Percentiles rank a stretch among this genome's conserved stretches.
Conservation (phyloP, 2,329 filamentous ascomycete genomes). For the Coniochaeta sp. region DNA sequence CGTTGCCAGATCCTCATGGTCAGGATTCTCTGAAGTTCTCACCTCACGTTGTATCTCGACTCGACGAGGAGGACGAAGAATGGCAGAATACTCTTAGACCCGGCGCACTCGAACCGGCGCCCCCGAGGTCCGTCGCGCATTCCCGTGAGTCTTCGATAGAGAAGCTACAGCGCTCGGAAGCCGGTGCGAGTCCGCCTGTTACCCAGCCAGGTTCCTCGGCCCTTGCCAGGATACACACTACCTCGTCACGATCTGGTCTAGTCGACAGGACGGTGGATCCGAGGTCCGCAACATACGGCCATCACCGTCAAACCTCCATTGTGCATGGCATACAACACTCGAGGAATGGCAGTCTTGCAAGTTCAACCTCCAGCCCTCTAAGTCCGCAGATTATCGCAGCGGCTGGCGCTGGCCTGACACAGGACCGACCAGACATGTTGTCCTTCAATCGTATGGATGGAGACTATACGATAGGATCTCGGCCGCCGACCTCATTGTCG, state of each 20-base stretch:
- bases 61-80: slow-evolving; percentile 43
- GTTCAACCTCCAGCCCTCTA: slow-evolving; percentile 73
- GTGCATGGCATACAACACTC: slow-evolving; percentile 89
- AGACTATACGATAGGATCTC: slow-evolving; percentile 29
- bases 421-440: slow-evolving; percentile 45
- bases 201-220: slow-evolving; percentile 15
- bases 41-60: slow-evolving; percentile 39
- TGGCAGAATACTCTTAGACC: slow-evolving; percentile 48
- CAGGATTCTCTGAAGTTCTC: slow-evolving; percentile 46
- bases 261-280: slow-evolving; percentile 46
- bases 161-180: slow-evolving; percentile 31
- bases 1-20: slow-evolving; percentile 44
- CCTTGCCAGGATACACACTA: slow-evolving; percentile 32
- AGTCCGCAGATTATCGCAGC: slow-evolving; percentile 80
- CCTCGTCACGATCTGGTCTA: slow-evolving; percentile 32
- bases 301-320: slow-evolving; percentile 94
- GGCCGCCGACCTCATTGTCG: slow-evolving; percentile 41
- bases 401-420: slow-evolving; percentile 47
- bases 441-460: slow-evolving; percentile 37
- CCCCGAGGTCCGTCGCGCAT: slow-evolving; percentile 34
- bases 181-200: slow-evolving; percentile 11
- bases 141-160: slow-evolving; percentile 54
- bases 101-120: slow-evolving; percentile 28
- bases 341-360: slow-evolving; percentile 79
- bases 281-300: slow-evolving; percentile 60